These are phyloP conservation scores for Phytomonas francai DNA, from an alignment of 208 protist genomes.

Conservation along the genomic window DNA sequence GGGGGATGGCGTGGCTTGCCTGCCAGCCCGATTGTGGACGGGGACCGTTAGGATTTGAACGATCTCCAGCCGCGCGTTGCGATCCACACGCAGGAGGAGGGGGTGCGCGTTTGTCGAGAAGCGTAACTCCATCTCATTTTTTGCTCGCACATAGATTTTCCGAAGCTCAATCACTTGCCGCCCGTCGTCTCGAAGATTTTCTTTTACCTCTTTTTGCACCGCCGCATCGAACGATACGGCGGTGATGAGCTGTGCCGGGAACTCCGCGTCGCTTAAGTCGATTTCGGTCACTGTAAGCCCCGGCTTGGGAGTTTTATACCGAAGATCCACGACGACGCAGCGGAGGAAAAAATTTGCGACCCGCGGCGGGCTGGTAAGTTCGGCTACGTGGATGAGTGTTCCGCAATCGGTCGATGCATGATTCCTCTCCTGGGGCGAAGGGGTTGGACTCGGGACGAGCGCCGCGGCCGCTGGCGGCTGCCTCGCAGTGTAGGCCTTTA, in stretches of 20 bases:
- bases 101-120: constrained; percentile 73
- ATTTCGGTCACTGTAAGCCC: constrained; percentile 52
- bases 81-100: constrained; percentile 60
- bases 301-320: constrained; percentile 54
- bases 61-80: constrained; percentile 57
- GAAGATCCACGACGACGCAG: constrained; percentile 54
- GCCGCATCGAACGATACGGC: constrained; percentile 67
- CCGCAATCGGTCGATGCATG: not conserved
- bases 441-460: not conserved
- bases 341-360: constrained; percentile 54
- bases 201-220: constrained; percentile 55
- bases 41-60: constrained; percentile 51
- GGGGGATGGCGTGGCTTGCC: not conserved
- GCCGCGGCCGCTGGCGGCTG: not conserved
- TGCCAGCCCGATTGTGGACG: constrained; percentile 11
- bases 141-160: constrained; percentile 54
- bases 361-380: constrained; percentile 51
- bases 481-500: too few relatives aligned
- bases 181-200: constrained; percentile 55
- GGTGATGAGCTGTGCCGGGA: constrained; percentile 55
- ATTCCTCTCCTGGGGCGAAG: too few relatives aligned
- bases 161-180: constrained; percentile 71
- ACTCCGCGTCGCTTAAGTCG: constrained; percentile 66
- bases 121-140: constrained; percentile 61
- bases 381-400: constrained; percentile 26